Conservation (phyloP, 2,329 filamentous ascomycete genomes). For the Aspergillus unguis region DNA sequence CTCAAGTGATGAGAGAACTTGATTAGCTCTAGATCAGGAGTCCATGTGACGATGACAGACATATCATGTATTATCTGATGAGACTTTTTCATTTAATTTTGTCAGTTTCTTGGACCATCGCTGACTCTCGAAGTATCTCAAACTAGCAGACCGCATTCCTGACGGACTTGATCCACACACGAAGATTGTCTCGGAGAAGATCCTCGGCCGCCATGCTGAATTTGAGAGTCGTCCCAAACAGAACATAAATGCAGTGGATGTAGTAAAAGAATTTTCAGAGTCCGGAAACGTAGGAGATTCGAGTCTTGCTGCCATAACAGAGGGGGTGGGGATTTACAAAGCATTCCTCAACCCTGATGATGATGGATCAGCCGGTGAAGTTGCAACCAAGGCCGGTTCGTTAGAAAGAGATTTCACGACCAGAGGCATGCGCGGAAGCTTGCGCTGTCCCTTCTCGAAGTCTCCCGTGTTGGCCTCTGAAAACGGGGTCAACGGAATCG, state of each 20-base stretch:
- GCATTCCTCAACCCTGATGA: conserved; percentile 31
- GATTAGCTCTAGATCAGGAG: conserved; percentile 85
- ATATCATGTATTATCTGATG: conserved; percentile 55
- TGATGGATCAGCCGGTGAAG: conserved; percentile 34
- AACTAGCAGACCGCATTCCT: conserved; percentile 30
- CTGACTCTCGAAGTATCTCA: conserved; percentile 37
- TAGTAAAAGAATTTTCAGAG: conserved; percentile 55
- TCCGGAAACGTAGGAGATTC: conserved; percentile 63
- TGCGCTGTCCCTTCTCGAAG: conserved; percentile 76
- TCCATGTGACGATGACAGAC: conserved; percentile 62
- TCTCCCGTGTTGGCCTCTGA: conserved; percentile 42
- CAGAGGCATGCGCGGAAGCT: conserved; percentile 70
- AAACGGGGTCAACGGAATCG: conserved; percentile 38
- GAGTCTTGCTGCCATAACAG: conserved; percentile 33
- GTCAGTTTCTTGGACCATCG: conserved; percentile 15
- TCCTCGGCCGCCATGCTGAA: conserved; percentile 29
- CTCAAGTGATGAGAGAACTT: conserved; percentile 50
- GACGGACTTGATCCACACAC: conserved; percentile 31
- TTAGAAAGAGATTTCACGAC: conserved; percentile 91
- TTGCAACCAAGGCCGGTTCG: conserved; percentile 52
- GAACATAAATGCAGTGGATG: conserved; percentile 62
- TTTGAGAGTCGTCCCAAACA: conserved; percentile 50
- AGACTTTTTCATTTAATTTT: conserved; percentile 30
- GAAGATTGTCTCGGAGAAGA: conserved; percentile 28
- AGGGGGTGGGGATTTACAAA: conserved; percentile 42